These are phyloP conservation scores for Hondaea fermentalgiana DNA, from an alignment of 108 stramenopile species.

Conservation along the genomic window DNA sequence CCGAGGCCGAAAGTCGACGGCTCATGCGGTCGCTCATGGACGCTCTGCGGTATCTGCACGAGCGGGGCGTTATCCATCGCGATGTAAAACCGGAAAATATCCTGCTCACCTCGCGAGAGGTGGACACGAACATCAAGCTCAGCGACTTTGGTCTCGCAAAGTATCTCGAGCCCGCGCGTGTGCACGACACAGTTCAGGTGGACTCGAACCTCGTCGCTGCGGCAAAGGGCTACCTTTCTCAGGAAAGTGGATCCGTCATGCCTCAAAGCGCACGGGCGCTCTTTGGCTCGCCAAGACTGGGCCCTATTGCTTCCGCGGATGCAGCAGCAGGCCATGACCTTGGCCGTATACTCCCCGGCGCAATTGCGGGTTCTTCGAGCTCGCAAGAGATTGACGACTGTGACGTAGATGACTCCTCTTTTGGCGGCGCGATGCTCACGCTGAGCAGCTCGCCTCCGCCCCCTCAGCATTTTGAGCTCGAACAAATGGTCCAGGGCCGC, in stretches of 20 bases:
- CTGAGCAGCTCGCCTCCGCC: no score
- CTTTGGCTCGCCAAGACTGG: background rate
- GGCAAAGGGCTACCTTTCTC: background rate
- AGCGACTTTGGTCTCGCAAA: constrained; percentile 98
- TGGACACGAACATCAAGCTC: constrained; percentile 87
- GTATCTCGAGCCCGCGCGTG: constrained; percentile 53
- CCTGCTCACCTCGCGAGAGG: constrained; percentile 43
- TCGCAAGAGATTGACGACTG: no score
- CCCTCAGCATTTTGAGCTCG: background rate
- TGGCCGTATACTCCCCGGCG: no score
- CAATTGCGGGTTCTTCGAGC: no score
- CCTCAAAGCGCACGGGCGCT: background rate
- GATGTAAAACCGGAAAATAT: constrained; percentile 83
- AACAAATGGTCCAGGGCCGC: background rate
- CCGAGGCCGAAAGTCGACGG: constrained; percentile 67
- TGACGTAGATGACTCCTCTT: no score
- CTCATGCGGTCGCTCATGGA: constrained; percentile 57
- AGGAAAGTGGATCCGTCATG: background rate
- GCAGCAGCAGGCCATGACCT: background rate
- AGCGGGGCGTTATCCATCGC: constrained; percentile 64
- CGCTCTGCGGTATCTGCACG: constrained; percentile 70
- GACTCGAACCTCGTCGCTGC: background rate
- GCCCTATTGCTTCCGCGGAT: background rate
- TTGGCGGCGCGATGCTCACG: no score
- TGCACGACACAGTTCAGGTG: constrained; percentile 57